Conservation (phyloP, 2,329 filamentous ascomycete genomes). For the Diaporthe vaccinii region DNA sequence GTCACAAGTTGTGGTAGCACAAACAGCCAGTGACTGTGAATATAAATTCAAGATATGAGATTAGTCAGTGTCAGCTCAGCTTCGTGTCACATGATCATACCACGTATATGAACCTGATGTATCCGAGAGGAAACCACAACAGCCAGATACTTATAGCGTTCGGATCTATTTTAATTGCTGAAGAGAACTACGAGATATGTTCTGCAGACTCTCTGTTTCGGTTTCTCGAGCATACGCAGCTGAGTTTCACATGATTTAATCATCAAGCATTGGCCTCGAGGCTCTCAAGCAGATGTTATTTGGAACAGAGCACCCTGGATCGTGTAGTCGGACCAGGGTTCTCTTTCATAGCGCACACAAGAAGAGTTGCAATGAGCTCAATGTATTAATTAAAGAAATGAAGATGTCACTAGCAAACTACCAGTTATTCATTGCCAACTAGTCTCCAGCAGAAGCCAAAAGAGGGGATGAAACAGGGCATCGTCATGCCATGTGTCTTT, state of each 20-base stretch:
- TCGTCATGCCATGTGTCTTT: conserved; percentile 1
- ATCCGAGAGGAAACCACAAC: too few species aligned
- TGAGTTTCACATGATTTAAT: background rate
- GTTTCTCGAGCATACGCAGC: too few species aligned
- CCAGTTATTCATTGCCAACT: conserved; percentile 2
- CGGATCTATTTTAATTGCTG: too few species aligned
- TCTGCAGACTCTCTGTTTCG: too few species aligned
- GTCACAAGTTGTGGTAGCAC: background rate
- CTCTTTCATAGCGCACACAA: fast-evolving
- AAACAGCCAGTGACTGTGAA: background rate
- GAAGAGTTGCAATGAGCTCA: conserved; percentile 22
- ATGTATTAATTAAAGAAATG: conserved; percentile 10
- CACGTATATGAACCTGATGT: background rate
- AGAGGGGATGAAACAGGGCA: conserved; percentile 26
- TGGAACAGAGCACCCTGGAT: background rate
- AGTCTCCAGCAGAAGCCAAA: conserved; percentile 23
- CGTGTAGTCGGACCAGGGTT: too few species aligned
- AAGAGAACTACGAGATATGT: background rate
- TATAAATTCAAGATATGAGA: too few species aligned
- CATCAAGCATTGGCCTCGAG: background rate
- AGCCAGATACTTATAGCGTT: too few species aligned
- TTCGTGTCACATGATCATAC: background rate
- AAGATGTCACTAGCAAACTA: conserved; percentile 3
- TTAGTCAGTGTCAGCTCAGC: too few species aligned
- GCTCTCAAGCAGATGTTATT: background rate